Evolutionary conservation across 2,329 filamentous ascomycete genomes (phyloP), one percentile per base, ranked within the genome.

Genomic region (Diaporthe sp.): DNA sequence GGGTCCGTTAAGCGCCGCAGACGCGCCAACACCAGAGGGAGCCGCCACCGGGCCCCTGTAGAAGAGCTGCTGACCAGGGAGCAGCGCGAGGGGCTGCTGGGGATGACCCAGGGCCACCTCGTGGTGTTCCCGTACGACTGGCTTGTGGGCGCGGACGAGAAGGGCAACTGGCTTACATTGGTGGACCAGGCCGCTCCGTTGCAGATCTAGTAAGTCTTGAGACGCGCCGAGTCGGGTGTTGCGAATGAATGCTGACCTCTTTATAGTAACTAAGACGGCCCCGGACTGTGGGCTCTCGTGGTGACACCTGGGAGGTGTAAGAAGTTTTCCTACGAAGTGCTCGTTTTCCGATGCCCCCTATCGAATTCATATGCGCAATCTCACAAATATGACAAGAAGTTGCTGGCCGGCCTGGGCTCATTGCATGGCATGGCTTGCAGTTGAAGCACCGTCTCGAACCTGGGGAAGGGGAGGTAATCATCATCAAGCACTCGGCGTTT

Each of bases 101-200:
- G 91, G 76, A 85, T 97, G 85, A 90, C 97, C 35, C 96, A 98
- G 83, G 97, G 97, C 1, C 92, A 96, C 81, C 83, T 99, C 70
- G 96, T 99, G 35, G 86, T 94, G 77, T 99, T 97, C 87, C 97
- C 97, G 8, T 98, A 98, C 83, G 95, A 99, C 80, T 99, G 97
- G 95, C 90, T 98, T 71, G 90, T 94, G 79, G 94, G 93, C 72
- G 97, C 98, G 85, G 97, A 98, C 86, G 91, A 92, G 80, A 96
- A 95, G 77, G 94, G 95, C 73, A 97, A 98, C 81, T 99, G 97
- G 97, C 90, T 98, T 76, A 98, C 98, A 84, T 95, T 96, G 81
- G 94, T 98, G 72, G 97, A 99, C 83, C 93, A 97, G 83, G 93
- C 99, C 81, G 97, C 97, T 79, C 97, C 97, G 73, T 88, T 99